These are phyloP conservation scores for Periglandula ipomoeae DNA, from an alignment of 2,329 filamentous ascomycete species.

Conservation along the genomic window DNA sequence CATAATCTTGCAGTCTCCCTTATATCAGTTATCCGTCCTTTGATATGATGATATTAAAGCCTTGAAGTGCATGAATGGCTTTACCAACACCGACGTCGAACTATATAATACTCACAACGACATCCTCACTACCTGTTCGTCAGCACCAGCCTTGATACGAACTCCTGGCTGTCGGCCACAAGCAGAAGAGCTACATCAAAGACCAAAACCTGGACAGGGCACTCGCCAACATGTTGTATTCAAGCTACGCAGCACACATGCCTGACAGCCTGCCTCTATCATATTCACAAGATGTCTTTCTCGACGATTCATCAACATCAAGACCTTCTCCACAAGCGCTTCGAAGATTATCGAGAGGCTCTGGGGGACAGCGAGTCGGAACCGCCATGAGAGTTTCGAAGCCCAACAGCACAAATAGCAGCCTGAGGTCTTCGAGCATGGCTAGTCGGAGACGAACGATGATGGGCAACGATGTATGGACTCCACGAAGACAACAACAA, in stretches of 20 bases:
- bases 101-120: neutral
- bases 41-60: too few relatives aligned
- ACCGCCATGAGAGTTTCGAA: slow-evolving; percentile 53
- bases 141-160: too few relatives aligned
- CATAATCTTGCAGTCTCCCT: slow-evolving; percentile 17
- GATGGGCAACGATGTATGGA: slow-evolving; percentile 37
- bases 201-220: neutral
- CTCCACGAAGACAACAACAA: slow-evolving; percentile 37
- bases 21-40: neutral
- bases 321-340: slow-evolving; percentile 36
- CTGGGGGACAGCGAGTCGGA: slow-evolving; percentile 37
- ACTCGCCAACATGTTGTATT: slow-evolving; percentile 20
- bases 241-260: slow-evolving; percentile 17
- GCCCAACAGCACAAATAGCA: slow-evolving; percentile 59
- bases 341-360: slow-evolving; percentile 39
- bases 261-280: slow-evolving; percentile 18
- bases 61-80: neutral
- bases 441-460: slow-evolving; percentile 47
- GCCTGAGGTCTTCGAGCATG: slow-evolving; percentile 46
- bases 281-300: slow-evolving; percentile 28
- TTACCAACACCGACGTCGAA: neutral
- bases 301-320: slow-evolving; percentile 45
- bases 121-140: too few relatives aligned
- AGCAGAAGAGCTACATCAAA: neutral
- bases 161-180: too few relatives aligned